A percentile compares a stretch with the other conserved stretches of the same genome.
Evolutionary conservation across 2,329 filamentous ascomycete species (phyloP).

Genomic region (Davidsoniella eucalypti): DNA sequence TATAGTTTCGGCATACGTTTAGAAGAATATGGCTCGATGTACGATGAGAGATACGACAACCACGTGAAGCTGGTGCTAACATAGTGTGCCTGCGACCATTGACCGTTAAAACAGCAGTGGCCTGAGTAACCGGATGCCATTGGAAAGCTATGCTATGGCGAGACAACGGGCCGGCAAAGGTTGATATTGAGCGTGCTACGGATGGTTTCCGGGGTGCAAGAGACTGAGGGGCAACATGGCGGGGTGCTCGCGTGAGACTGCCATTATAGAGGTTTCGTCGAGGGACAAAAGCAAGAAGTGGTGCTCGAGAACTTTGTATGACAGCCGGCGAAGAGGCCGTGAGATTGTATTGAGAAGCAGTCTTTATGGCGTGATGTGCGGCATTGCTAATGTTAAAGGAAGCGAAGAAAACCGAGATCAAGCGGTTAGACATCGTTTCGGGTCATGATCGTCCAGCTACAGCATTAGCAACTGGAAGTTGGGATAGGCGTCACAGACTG

Average conservation of each 20-base stretch:
- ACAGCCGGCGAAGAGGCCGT: neutral
- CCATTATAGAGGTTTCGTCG: neutral
- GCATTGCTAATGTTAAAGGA: neutral
- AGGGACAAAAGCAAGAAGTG: neutral
- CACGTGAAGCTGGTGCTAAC: too few relatives aligned
- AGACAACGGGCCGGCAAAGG: too few relatives aligned
- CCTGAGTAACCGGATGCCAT: too few relatives aligned
- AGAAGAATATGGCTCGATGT: neutral
- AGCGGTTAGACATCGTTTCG: conserved; percentile 26
- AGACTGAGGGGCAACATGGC: neutral
- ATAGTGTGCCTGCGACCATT: too few relatives aligned
- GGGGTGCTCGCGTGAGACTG: conserved; percentile 1
- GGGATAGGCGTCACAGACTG: neutral
- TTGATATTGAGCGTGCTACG: too few relatives aligned
- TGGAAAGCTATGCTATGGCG: too few relatives aligned
- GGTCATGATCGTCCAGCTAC: conserved; percentile 21
- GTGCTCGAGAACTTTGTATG: neutral
- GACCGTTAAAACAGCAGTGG: too few relatives aligned
- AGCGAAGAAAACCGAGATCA: conserved; percentile 3
- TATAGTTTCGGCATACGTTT: neutral
- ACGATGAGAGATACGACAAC: too few relatives aligned
- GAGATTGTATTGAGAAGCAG: too few relatives aligned
- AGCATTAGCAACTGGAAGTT: neutral
- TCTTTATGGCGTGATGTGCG: neutral
- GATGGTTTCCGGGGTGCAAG: neutral